Conservation (phyloP, 169 alveolate genomes). For the Fabrea salina region DNA sequence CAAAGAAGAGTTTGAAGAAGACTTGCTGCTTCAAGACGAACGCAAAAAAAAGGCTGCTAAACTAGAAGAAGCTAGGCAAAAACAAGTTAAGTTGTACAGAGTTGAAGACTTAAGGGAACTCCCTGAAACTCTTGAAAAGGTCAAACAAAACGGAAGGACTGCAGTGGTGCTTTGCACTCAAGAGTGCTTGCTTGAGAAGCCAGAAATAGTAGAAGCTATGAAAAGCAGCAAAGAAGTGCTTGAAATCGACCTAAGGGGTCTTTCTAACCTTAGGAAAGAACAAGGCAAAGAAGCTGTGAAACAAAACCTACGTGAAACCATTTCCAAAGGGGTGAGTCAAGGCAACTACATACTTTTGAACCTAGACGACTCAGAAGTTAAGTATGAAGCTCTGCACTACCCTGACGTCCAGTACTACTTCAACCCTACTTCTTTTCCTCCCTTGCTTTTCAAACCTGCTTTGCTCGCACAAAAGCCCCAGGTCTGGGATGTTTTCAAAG, state of each 20-base stretch:
- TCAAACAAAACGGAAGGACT: background rate
- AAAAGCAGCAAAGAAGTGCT: background rate
- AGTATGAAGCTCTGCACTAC: constrained; percentile 17
- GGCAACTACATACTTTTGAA: background rate
- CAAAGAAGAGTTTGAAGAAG: constrained; percentile 38
- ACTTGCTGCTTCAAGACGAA: constrained; percentile 2
- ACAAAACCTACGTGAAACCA: background rate
- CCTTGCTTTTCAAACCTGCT: background rate
- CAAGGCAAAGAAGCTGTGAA: constrained; percentile 9
- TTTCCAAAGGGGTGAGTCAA: background rate
- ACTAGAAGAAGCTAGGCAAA: background rate
- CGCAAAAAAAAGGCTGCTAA: background rate
- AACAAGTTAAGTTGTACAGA: constrained; percentile 24
- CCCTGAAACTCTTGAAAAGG: background rate
- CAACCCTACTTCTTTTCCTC: background rate
- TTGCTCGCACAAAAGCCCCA: background rate
- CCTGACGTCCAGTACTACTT: constrained; percentile 23
- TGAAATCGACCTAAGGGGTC: constrained; percentile 4
- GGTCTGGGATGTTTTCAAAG: background rate
- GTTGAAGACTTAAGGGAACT: background rate
- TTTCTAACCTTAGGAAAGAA: background rate
- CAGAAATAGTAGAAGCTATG: background rate
- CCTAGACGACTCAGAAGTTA: background rate
- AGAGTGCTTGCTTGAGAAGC: background rate
- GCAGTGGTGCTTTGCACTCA: background rate